Evolutionary conservation across 2,329 filamentous ascomycete genomes (phyloP), one percentile per base, ranked within the genome.

Genomic region (Zelopaecilomyces penicillatus): DNA sequence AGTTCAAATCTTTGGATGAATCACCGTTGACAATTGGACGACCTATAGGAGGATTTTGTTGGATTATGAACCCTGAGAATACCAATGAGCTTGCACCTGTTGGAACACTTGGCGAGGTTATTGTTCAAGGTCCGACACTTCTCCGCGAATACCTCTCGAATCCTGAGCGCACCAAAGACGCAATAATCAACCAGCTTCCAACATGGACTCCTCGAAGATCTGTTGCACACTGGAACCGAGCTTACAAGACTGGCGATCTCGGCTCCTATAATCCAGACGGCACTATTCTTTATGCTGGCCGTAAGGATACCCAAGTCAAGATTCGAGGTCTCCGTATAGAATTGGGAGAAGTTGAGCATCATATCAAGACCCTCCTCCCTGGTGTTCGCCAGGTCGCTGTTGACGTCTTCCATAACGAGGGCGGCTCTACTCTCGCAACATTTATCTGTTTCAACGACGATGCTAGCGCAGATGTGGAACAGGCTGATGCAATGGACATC

Each of bases 301-400:
- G 83, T 39, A 82, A 80, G 52, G 82, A 85, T 53, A 74, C 74
- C n/a, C 81, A 82, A 58, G 75, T 83, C 44, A 86, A 87, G 61
- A 63, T 85, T 29, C 69, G 73, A 8, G 85, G 85, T 28, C 82
- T 78, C 51, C 67, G 82, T 43, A 74, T 83, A 42, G 85, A 82
- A 60, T 32, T 46, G n/a, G 38, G 47, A 4, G 47, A 49, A 11
- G 34, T 49, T 41, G 47, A 49, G 30, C 37, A 47, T 27, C 47
- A 49, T 27, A 39, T 45, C 12, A 41, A 33, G 5, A 33, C 26
- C 11, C 31, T 12, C n/a, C 10, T 37, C 6, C 19, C 4, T 5
- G 33, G 10, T 32, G 33, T 43, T 27, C 36, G 33, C 28, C 42
- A 48, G 31, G 46, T 46, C 30, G 35, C 40, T 8, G 44, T 43